Evolutionary conservation across 805 yeast genomes (phyloP).

Genomic region (Ogataea minuta): DNA sequence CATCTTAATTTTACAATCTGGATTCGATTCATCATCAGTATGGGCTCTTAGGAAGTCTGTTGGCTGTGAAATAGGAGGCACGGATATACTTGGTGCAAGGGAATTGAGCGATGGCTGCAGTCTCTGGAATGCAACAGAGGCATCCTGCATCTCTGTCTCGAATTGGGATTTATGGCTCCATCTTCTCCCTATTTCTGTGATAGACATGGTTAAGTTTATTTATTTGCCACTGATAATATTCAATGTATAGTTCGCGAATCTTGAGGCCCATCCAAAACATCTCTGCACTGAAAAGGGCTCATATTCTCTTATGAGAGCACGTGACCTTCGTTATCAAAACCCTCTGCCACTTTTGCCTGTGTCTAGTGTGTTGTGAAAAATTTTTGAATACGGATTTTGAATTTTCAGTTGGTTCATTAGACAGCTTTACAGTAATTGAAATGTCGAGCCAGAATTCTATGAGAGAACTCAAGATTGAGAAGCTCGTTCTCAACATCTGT

Average conservation of each 20-base stretch:
- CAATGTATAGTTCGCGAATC: background rate
- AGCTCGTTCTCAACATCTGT: slow-evolving; percentile 98
- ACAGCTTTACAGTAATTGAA: slow-evolving; percentile 2
- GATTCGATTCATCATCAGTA: slow-evolving; percentile 90
- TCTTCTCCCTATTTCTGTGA: slow-evolving; percentile 31
- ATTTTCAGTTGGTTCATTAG: slow-evolving; percentile 5
- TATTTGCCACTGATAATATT: slow-evolving; percentile 12
- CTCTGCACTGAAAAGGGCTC: slow-evolving; percentile 11
- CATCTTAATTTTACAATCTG: slow-evolving; percentile 91
- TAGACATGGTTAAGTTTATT: slow-evolving; percentile 26
- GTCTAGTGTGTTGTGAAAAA: slow-evolving; percentile 17
- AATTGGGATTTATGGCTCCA: slow-evolving; percentile 26
- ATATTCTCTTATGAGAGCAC: slow-evolving; percentile 2
- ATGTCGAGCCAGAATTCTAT: slow-evolving; percentile 70
- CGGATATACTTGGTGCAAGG: slow-evolving; percentile 59
- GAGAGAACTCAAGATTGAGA: slow-evolving; percentile 99
- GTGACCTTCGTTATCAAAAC: slow-evolving; percentile 9
- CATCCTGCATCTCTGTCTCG: slow-evolving; percentile 26
- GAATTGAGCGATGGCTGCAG: slow-evolving; percentile 16
- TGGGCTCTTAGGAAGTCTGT: slow-evolving; percentile 95
- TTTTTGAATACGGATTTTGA: slow-evolving; percentile 8
- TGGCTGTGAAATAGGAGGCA: slow-evolving; percentile 87
- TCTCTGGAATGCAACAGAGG: slow-evolving; percentile 17
- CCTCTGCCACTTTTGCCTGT: slow-evolving; percentile 11
- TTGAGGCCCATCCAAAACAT: background rate